These are phyloP conservation scores for Pilatotrama ljubarskyi DNA, from an alignment of 768 basidiomycete genomes.

Conservation along the genomic window DNA sequence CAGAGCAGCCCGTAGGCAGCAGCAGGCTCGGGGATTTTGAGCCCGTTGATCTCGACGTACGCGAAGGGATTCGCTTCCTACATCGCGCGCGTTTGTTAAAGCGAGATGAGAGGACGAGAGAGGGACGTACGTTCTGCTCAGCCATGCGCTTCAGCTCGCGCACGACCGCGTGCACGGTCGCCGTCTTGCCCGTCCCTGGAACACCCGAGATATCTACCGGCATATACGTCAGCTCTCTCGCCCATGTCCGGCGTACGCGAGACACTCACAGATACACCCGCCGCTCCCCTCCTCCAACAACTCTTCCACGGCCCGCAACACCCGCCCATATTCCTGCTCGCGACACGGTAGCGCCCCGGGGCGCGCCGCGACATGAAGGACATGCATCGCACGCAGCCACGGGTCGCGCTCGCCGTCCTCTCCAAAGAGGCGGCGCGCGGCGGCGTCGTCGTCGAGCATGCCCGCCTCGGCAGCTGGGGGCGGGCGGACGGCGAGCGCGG, in stretches of 20 bases:
- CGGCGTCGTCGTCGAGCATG: constrained; percentile 33
- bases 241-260: neutral
- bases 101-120: neutral
- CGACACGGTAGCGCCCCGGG: constrained; percentile 90
- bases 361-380: constrained; percentile 89
- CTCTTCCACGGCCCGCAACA: constrained; percentile 77
- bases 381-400: constrained; percentile 86
- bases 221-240: neutral
- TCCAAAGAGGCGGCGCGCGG: constrained; percentile 6
- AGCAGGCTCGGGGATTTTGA: constrained; percentile 89
- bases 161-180: constrained; percentile 92
- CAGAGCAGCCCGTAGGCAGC: constrained; percentile 91
- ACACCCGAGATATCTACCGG: constrained; percentile 90
- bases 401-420: constrained; percentile 46
- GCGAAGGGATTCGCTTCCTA: constrained; percentile 94
- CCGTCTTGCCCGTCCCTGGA: constrained; percentile 99
- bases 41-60: constrained; percentile 97
- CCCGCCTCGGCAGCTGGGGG: constrained; percentile 33
- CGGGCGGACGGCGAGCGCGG: constrained; percentile 38
- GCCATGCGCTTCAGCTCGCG: constrained; percentile 90
- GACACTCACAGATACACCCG: constrained; percentile 86
- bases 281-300: constrained; percentile 91
- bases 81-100: neutral
- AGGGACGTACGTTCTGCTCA: constrained; percentile 60
- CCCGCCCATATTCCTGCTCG: constrained; percentile 77